Base-by-base conservation (phyloP, 2,329 filamentous ascomycete genomes). In the Aspergillus alliaceus region DNA sequence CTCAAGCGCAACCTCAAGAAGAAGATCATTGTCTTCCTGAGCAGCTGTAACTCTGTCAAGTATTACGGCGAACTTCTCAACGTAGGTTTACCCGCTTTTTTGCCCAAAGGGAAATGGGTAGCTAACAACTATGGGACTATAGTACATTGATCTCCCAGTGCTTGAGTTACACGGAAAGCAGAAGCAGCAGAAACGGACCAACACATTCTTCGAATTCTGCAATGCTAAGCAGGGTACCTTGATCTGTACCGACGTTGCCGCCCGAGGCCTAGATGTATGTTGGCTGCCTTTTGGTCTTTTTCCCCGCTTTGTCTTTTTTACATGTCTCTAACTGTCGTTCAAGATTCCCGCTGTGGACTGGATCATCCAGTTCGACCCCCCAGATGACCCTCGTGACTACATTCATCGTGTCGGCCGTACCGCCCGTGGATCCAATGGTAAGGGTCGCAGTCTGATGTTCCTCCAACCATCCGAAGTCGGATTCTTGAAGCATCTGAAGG, bases 111-210 rank as follows among this genome's bases (percentile, higher is more conserved):
- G 6, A 20, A 4, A n/a, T 32, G n/a, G 44, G 27, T 48, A 48
- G 32, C n/a, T n/a, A n/a, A n/a, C n/a, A n/a, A 3, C 7, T 6
- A 20, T 22, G 15, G 15, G 11, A 31, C 12, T 32, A 12, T 32
- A 48, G 44, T 98, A 96, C 79, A 97, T 98, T 69, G 95, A 98
- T 75, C 84, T 97, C 39, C 92, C 90, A 5, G 90, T 96, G 2
- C 83, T 96, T 42, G 89, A 91, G 66, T 82, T 96, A 7, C 91
- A 96, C 75, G 95, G 92, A 65, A 97, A 99, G 79, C 91, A 96
- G 78, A 99, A 99, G 78, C 95, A 99, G 77, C 92, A 97, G 77
- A 96, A 96, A 76, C 90, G 95, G n/a, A 99, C 95, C 24, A 96
- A 96, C 72, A 96, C 92, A 1, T 99, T 99, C 75, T 99, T 98